These are phyloP conservation scores for Pneumocystis carinii DNA, from an alignment of 1,139 yeast genomes.

Conservation along the genomic window DNA sequence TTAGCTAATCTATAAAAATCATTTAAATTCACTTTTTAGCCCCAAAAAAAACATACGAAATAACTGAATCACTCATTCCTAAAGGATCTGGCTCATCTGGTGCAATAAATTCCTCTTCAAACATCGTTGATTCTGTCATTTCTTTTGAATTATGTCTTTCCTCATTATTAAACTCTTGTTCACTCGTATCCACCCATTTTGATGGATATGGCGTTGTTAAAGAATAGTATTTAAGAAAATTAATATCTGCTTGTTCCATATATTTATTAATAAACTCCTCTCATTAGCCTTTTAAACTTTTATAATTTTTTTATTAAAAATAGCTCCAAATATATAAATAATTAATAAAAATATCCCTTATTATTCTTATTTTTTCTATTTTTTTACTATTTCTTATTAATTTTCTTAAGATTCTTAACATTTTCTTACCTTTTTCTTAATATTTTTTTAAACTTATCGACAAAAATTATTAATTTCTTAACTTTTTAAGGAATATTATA, in stretches of 20 bases:
- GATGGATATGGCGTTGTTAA: not conserved
- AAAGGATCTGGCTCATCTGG: not conserved
- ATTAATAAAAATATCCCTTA: too few species aligned
- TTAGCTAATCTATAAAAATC: not conserved
- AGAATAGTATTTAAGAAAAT: not conserved
- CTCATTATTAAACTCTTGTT: not conserved
- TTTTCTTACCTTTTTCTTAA: too few species aligned
- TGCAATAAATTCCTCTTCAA: not conserved
- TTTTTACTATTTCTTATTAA: too few species aligned
- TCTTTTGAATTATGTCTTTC: not conserved
- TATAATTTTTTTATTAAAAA: too few species aligned
- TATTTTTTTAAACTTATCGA: too few species aligned
- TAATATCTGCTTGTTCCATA: not conserved
- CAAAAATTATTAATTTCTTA: too few species aligned
- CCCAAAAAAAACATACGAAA: not conserved
- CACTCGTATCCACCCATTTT: not conserved
- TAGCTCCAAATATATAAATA: too few species aligned
- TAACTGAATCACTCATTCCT: not conserved
- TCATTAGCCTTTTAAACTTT: not conserved
- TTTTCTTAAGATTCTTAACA: too few species aligned
- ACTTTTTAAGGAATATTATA: too few species aligned
- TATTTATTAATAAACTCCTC: not conserved
- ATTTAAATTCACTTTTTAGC: not conserved
- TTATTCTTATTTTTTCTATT: too few species aligned
- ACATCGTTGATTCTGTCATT: not conserved